Evolutionary conservation across 2,329 filamentous ascomycete genomes (phyloP), one percentile per base, ranked within the genome.

Genomic region (Niveomyces coronatus): DNA sequence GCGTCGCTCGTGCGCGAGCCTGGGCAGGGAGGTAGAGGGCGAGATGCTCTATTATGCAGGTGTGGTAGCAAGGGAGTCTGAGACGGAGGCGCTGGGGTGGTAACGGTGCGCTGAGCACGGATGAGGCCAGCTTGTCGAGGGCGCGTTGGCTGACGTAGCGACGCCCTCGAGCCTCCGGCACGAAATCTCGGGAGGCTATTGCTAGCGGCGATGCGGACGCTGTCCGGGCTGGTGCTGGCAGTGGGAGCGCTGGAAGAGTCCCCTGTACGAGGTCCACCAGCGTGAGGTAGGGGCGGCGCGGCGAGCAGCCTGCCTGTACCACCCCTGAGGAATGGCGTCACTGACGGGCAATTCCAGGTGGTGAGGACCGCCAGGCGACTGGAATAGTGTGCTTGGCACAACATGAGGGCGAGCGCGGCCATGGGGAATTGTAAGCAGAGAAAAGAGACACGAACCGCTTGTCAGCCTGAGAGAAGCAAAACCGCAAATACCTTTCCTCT

Each of bases 361-460:
- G n/a, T n/a, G n/a, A n/a, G n/a, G 23, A 40, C 31, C 26, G 31
- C 37, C 37, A 39, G 31, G 15, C 37, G 37, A 15, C 31, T 31
- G 27, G 37, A 39, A 22, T 27, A 27, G 31, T 26, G 37, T 18
- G 37, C 37, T 20, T 40, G 37, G 26, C 37, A 31, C 31, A 31
- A 40, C 37, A 40, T 40, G 37, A 31, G 28, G 18, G 31, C 7
- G 9, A 19, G 5, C 8, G 10, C 4, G 17, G 17, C 11, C 9
- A 22, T n/a, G 19, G 31, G 14, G 18, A 10, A 28, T 8, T 28
- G 11, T 24, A 11, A 24, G 22, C 16, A 34, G 8, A 24, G 9
- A n/a, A 34, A 16, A 34, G 20, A 16, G 5, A 24, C 7, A 24
- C 11, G 22, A 24, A 24, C 11, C 22, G 22, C 22, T 24, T n/a